Percentiles rank a stretch among this genome's conserved stretches.
Conservation (phyloP, 129 eudicot species). For the Logfia minima region DNA sequence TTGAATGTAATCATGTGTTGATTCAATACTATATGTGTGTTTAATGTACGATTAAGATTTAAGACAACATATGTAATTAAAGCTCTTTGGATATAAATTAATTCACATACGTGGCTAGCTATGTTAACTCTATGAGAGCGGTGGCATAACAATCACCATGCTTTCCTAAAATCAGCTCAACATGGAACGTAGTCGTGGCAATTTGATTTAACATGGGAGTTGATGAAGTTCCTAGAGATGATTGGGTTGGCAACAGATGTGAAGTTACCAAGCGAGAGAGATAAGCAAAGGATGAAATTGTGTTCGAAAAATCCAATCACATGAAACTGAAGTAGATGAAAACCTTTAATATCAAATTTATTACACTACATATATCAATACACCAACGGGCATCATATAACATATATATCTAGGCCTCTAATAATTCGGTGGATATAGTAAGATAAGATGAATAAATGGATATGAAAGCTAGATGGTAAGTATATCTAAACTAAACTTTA, state of each 20-base stretch:
- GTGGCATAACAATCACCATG: conserved; percentile 92
- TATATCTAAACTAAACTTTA: too few relatives aligned
- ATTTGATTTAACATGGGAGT: conserved; percentile 66
- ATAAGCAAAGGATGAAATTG: conserved; percentile 36
- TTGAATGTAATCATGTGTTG: too few relatives aligned
- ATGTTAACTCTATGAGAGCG: conserved; percentile 73
- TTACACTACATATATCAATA: too few relatives aligned
- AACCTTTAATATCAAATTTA: neutral
- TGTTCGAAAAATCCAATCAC: neutral
- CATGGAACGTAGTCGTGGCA: conserved; percentile 89
- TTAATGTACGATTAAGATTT: neutral
- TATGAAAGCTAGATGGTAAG: too few relatives aligned
- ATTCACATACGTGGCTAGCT: conserved; percentile 56
- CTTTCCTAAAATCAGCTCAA: conserved; percentile 69
- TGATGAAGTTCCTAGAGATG: conserved; percentile 6
- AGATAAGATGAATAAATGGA: too few relatives aligned
- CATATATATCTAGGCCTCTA: too few relatives aligned
- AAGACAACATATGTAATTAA: too few relatives aligned
- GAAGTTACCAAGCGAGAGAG: conserved; percentile 48
- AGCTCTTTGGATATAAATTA: neutral
- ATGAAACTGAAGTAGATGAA: neutral
- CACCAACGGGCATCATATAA: too few relatives aligned
- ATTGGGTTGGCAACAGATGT: conserved; percentile 68
- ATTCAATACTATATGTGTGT: neutral
- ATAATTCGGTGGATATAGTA: too few relatives aligned